These are phyloP conservation scores for Penicillium mononematosum DNA, from an alignment of 495 filamentous ascomycete species.

Conservation along the genomic window DNA sequence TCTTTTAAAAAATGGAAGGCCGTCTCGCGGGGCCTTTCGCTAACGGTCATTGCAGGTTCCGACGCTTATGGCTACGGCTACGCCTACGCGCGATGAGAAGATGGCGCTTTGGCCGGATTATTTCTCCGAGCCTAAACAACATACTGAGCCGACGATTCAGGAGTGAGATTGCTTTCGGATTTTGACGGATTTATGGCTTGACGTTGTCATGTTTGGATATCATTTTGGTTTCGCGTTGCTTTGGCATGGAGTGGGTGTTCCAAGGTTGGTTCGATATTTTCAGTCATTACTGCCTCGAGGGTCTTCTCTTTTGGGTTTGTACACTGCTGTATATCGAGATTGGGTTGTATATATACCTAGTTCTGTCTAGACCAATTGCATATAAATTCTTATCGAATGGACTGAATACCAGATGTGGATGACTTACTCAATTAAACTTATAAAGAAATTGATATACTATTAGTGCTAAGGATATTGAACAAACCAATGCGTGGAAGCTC, in stretches of 20 bases:
- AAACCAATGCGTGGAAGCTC: not conserved
- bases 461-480: not conserved
- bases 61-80: constrained; percentile 52
- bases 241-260: constrained; percentile 9
- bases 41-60: constrained; percentile 41
- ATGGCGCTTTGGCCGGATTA: constrained; percentile 66
- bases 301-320: not conserved
- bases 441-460: not conserved
- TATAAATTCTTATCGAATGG: not conserved
- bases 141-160: constrained; percentile 29
- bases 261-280: not conserved
- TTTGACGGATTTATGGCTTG: constrained; percentile 1
- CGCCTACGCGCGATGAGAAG: constrained; percentile 59
- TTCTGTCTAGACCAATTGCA: not conserved
- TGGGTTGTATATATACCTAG: not conserved
- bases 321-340: not conserved
- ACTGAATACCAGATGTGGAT: not conserved
- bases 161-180: constrained; percentile 14
- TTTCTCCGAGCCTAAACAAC: constrained; percentile 43
- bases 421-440: not conserved
- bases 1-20: not conserved
- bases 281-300: not conserved
- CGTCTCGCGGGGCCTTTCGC: not conserved
- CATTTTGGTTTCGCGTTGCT: not conserved
- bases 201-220: constrained; percentile 2